Conservation (phyloP, 2,329 filamentous ascomycete species). For the Colletotrichum salicis region DNA sequence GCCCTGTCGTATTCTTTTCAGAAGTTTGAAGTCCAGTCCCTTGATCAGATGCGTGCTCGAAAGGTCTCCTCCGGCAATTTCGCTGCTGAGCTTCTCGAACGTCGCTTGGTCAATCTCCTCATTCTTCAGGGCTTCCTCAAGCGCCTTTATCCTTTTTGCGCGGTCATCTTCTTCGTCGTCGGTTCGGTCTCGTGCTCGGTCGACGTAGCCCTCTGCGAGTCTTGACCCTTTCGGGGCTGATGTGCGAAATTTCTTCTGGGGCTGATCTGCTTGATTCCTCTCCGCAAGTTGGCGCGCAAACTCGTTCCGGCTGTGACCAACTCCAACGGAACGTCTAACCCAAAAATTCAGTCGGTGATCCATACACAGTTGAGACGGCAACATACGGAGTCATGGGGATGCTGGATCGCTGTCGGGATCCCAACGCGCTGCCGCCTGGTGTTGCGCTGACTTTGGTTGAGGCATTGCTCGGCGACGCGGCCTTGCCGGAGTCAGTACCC, state of each 20-base stretch:
- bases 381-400: conserved; percentile 95
- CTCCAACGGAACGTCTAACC: conserved; percentile 70
- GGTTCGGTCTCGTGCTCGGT: conserved; percentile 77
- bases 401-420: conserved; percentile 80
- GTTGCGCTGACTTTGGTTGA: conserved; percentile 49
- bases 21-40: conserved; percentile 85
- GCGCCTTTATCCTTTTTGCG: conserved; percentile 75
- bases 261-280: conserved; percentile 65
- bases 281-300: conserved; percentile 89
- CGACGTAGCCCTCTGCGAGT: conserved; percentile 82
- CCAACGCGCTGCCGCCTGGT: conserved; percentile 61
- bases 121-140: conserved; percentile 84
- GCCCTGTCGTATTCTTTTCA: conserved; percentile 74
- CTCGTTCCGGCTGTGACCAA: conserved; percentile 65
- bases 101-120: conserved; percentile 84
- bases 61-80: conserved; percentile 86
- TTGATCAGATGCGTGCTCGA: conserved; percentile 88
- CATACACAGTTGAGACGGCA: background rate
- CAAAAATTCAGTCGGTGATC: conserved; percentile 38
- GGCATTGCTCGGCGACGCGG: conserved; percentile 56
- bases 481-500: conserved; percentile 58
- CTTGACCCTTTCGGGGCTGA: conserved; percentile 85
- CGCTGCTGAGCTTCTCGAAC: conserved; percentile 78
- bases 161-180: conserved; percentile 64
- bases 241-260: conserved; percentile 79